These are phyloP conservation scores for Phaeophleospora eucalypticola DNA, from an alignment of 2,329 filamentous ascomycete genomes.

Conservation along the genomic window DNA sequence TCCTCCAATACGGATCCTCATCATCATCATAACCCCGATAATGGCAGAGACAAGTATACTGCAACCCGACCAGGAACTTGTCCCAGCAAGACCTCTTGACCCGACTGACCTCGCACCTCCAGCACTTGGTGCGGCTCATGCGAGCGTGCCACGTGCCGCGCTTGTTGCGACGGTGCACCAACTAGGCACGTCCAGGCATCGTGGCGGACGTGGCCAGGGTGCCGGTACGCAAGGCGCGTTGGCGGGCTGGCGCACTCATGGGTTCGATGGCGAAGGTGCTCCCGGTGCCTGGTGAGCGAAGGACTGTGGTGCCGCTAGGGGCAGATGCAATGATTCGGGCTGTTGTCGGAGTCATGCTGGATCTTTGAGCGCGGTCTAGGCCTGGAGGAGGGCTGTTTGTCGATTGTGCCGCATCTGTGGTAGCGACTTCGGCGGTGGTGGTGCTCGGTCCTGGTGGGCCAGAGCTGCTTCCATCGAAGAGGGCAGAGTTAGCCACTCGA, in stretches of 20 bases:
- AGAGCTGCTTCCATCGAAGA: constrained; percentile 5
- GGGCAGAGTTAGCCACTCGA: neutral
- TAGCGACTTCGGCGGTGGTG: neutral
- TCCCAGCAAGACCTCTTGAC: constrained; percentile 13
- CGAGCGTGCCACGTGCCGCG: constrained; percentile 27
- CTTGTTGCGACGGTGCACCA: constrained; percentile 20
- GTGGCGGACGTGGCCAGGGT: constrained; percentile 1
- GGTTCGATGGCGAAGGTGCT: constrained; percentile 1
- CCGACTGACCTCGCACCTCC: constrained; percentile 24
- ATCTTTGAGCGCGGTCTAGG: neutral
- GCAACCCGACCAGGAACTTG: constrained; percentile 13
- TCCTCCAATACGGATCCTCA: constrained; percentile 17
- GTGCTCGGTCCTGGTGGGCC: neutral
- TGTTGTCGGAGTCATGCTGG: constrained; percentile 4
- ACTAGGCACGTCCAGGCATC: constrained; percentile 15
- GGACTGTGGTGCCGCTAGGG: constrained; percentile 7
- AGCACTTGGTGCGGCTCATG: constrained; percentile 26
- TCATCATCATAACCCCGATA: constrained; percentile 24
- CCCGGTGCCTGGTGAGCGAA: constrained; percentile 5
- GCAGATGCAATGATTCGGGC: constrained; percentile 7
- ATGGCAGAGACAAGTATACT: constrained; percentile 28
- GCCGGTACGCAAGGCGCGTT: neutral
- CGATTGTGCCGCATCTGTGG: neutral
- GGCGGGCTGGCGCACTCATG: neutral
- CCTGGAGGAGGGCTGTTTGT: neutral